A percentile compares a stretch with the other conserved stretches of the same genome.
Evolutionary conservation across 352 stramenopile genomes (phyloP).

Genomic region (Pythium coloratum): DNA sequence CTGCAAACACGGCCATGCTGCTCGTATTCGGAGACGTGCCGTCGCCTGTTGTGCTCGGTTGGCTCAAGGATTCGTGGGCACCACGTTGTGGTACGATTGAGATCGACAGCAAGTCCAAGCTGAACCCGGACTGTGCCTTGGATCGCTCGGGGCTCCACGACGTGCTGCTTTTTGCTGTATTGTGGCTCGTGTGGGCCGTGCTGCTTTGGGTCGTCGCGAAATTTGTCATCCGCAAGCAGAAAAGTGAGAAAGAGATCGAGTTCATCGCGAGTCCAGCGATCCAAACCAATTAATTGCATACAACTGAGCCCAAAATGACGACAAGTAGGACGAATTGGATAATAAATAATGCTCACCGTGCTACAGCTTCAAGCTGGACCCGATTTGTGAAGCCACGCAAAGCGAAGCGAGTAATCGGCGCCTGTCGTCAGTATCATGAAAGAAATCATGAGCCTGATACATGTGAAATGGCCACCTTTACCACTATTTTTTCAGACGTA

Average conservation of each 20-base stretch:
- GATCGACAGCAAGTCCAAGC: constrained; percentile 48
- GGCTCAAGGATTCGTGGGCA: constrained; percentile 91
- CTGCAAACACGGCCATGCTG: constrained; percentile 89
- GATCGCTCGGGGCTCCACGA: constrained; percentile 59
- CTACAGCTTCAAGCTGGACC: too few relatives aligned
- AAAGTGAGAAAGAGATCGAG: not conserved
- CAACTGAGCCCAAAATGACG: too few relatives aligned
- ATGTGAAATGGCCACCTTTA: too few relatives aligned
- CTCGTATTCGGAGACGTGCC: constrained; percentile 94
- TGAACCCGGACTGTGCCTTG: constrained; percentile 66
- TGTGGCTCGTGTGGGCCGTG: constrained; percentile 75
- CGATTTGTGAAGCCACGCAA: not conserved
- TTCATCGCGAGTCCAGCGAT: not conserved
- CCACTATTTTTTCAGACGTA: not conserved
- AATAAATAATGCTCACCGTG: too few relatives aligned
- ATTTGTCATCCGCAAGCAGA: constrained; percentile 24
- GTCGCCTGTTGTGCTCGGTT: constrained; percentile 90
- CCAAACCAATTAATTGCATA: not conserved
- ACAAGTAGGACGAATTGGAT: too few relatives aligned
- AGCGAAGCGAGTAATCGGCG: not conserved
- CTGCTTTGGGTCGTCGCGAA: constrained; percentile 58
- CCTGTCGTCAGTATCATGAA: not conserved
- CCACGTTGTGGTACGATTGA: constrained; percentile 82
- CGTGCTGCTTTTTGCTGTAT: constrained; percentile 70
- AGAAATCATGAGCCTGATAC: not conserved